Evolutionary conservation across 2,329 filamentous ascomycete species (phyloP).

Genomic region (Epichloe glyceriae): DNA sequence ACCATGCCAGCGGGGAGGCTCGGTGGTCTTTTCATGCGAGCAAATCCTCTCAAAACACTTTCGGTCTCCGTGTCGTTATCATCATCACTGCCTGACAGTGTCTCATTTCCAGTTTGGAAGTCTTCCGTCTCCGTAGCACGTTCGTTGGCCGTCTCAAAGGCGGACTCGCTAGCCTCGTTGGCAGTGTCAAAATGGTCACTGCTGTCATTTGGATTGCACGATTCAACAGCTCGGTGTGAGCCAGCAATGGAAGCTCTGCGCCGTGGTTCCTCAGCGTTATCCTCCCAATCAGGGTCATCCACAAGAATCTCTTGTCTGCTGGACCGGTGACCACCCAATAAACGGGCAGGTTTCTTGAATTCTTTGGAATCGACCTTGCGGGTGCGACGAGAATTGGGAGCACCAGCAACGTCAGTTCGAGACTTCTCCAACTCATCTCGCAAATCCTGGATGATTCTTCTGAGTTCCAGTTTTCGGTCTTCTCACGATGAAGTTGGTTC

Average conservation of each 20-base stretch:
- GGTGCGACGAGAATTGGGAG: slow-evolving; percentile 42
- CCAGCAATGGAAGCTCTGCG: slow-evolving; percentile 12
- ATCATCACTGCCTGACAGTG: slow-evolving; percentile 60
- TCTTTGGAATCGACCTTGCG: slow-evolving; percentile 51
- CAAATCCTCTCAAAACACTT: slow-evolving; percentile 33
- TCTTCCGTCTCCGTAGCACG: slow-evolving; percentile 79
- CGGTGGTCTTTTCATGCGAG: slow-evolving; percentile 28
- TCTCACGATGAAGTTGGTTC: slow-evolving; percentile 90
- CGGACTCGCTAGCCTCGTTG: slow-evolving; percentile 58
- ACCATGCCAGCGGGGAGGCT: slow-evolving; percentile 24
- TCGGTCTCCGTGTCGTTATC: slow-evolving; percentile 90
- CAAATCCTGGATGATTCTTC: slow-evolving; percentile 87
- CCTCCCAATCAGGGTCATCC: slow-evolving; percentile 84
- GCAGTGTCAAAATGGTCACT: slow-evolving; percentile 69
- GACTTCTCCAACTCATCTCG: slow-evolving; percentile 77
- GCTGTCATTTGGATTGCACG: slow-evolving; percentile 28
- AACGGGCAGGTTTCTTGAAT: slow-evolving; percentile 66
- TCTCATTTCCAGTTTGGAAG: slow-evolving; percentile 88
- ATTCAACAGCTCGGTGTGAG: slow-evolving; percentile 7
- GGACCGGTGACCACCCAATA: slow-evolving; percentile 63
- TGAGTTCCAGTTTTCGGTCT: slow-evolving; percentile 93
- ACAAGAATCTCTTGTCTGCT: slow-evolving; percentile 66
- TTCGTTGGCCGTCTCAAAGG: slow-evolving; percentile 62
- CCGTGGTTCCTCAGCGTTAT: slow-evolving; percentile 38
- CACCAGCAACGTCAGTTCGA: slow-evolving; percentile 36